Conservation (phyloP, 495 filamentous ascomycete species). For the Parachaetomium inaequale region DNA sequence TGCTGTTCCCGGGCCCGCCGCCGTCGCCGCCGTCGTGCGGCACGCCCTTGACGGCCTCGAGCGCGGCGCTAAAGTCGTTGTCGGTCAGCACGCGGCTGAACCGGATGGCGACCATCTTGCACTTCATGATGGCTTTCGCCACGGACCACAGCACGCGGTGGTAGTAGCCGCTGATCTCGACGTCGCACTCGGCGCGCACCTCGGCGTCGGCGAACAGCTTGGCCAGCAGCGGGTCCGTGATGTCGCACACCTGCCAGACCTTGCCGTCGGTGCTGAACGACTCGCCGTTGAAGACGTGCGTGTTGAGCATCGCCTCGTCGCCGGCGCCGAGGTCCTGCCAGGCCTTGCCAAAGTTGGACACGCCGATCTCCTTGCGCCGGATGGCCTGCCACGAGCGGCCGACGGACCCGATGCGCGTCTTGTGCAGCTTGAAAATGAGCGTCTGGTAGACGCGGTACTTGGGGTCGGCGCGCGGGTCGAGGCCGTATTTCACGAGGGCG, state of each 20-base stretch:
- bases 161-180: conserved; percentile 74
- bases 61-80: conserved; percentile 46
- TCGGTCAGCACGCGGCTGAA: conserved; percentile 47
- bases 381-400: conserved; percentile 46
- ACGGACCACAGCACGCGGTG: conserved; percentile 73
- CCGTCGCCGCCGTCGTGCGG: conserved; percentile 32
- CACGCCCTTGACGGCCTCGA: conserved; percentile 34
- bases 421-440: conserved; percentile 66
- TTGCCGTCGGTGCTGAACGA: conserved; percentile 67
- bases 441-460: conserved; percentile 81
- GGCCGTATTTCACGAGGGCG: conserved; percentile 73
- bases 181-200: conserved; percentile 51
- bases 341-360: conserved; percentile 34
- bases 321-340: conserved; percentile 35
- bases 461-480: conserved; percentile 76
- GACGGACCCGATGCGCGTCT: conserved; percentile 41
- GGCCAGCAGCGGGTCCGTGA: conserved; percentile 69
- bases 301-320: conserved; percentile 40
- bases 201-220: conserved; percentile 48
- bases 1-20: conserved; percentile 30
- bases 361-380: conserved; percentile 29
- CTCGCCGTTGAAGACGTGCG: conserved; percentile 79
- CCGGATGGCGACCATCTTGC: conserved; percentile 62
- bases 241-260: conserved; percentile 90
- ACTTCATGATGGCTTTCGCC: conserved; percentile 77